Percentiles rank a stretch among this genome's conserved stretches.
phyloP scores from a whole-genome alignment of 1,284 basidiomycete species.

The Tremellales sp. region DNA sequence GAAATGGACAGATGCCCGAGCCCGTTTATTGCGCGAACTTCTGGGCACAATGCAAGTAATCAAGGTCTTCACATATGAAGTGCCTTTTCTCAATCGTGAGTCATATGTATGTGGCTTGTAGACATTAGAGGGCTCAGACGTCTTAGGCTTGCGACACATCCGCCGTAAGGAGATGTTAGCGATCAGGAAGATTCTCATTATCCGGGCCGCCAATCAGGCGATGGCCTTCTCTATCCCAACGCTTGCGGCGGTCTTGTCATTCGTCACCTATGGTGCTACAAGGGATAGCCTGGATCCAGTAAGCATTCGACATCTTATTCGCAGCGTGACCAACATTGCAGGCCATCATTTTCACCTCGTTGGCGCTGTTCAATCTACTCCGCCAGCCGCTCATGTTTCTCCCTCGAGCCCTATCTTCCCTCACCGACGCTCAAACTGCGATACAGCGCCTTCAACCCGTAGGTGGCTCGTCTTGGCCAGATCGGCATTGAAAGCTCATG shows the following conservation, averaged over 20 bases:
- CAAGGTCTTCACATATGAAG: conserved; percentile 70
- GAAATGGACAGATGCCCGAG: conserved; percentile 75
- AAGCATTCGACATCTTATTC: conserved; percentile 4
- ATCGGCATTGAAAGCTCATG: neutral
- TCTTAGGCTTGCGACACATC: conserved; percentile 55
- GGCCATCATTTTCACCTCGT: conserved; percentile 63
- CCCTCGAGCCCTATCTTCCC: conserved; percentile 61
- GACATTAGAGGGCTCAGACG: neutral
- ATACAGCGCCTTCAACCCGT: conserved; percentile 53
- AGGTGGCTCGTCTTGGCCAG: neutral
- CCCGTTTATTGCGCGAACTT: conserved; percentile 73
- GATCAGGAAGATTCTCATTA: conserved; percentile 58
- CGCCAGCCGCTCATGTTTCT: conserved; percentile 67
- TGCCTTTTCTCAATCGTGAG: conserved; percentile 61
- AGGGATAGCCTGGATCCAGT: conserved; percentile 55
- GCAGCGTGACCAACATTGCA: conserved; percentile 5
- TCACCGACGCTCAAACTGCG: conserved; percentile 63
- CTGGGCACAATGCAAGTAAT: conserved; percentile 68
- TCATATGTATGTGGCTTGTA: neutral
- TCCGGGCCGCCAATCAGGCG: conserved; percentile 57
- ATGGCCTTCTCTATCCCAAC: conserved; percentile 47
- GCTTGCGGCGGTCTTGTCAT: conserved; percentile 68
- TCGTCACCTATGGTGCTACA: conserved; percentile 64
- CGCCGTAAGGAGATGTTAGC: conserved; percentile 58
- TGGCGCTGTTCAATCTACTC: conserved; percentile 64